phyloP scores from a whole-genome alignment of 108 stramenopile genomes.

The Chaetoceros muelleri region DNA sequence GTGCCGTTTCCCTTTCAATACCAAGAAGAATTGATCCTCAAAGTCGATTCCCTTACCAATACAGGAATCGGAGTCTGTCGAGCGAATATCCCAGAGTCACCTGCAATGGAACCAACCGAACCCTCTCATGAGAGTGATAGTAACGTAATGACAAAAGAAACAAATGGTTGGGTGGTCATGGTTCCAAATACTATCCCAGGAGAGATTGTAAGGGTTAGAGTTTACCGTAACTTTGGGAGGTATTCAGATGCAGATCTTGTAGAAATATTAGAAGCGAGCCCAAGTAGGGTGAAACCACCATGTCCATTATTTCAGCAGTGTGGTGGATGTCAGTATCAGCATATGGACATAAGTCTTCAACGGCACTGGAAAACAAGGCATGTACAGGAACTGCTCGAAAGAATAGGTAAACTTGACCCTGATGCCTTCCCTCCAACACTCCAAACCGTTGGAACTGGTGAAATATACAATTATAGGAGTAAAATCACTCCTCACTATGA shows the following conservation, averaged over 20 bases:
- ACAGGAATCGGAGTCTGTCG: constrained; percentile 69
- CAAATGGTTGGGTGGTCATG: constrained; percentile 78
- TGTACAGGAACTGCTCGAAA: constrained; percentile 64
- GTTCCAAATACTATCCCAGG: constrained; percentile 89
- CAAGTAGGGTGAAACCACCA: constrained; percentile 66
- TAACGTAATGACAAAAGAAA: constrained; percentile 1
- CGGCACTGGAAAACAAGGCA: constrained; percentile 87
- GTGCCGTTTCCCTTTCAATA: constrained; percentile 17
- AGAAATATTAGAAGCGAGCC: constrained; percentile 59
- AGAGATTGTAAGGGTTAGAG: constrained; percentile 58
- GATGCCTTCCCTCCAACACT: constrained; percentile 27
- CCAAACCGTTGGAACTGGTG: constrained; percentile 77
- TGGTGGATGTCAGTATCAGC: constrained; percentile 98
- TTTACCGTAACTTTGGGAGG: constrained; percentile 75
- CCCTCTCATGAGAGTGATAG: constrained; percentile 12
- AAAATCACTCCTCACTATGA: constrained; percentile 97
- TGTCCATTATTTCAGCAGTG: constrained; percentile 77
- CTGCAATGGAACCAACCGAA: constrained; percentile 7
- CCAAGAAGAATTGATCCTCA: constrained; percentile 30
- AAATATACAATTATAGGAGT: constrained; percentile 80
- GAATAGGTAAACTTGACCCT: constrained; percentile 36
- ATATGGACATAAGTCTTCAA: constrained; percentile 79
- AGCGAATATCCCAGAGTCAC: constrained; percentile 1
- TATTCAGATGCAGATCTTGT: constrained; percentile 90
- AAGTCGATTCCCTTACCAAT: constrained; percentile 64